Conservation (phyloP, 2,329 filamentous ascomycete species). For the Colletotrichum caudatum region DNA sequence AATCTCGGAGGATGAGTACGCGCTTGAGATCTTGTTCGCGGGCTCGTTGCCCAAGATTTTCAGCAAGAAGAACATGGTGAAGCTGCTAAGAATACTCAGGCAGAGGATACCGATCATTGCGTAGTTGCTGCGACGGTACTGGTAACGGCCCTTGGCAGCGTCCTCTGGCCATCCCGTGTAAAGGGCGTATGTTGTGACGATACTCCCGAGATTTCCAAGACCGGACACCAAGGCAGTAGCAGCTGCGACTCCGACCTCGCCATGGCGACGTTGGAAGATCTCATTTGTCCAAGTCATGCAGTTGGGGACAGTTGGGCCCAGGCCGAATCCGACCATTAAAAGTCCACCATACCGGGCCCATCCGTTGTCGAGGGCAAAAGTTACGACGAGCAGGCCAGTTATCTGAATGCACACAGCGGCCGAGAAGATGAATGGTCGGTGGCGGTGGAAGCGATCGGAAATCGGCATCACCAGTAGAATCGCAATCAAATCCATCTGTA, state of each 20-base stretch:
- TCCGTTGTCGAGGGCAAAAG: constrained; percentile 75
- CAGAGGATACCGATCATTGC: constrained; percentile 89
- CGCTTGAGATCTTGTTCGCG: constrained; percentile 58
- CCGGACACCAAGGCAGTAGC: constrained; percentile 88
- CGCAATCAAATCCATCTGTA: constrained; percentile 83
- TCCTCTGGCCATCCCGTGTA: constrained; percentile 90
- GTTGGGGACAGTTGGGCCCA: constrained; percentile 90
- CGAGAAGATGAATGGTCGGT: constrained; percentile 85
- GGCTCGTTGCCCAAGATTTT: constrained; percentile 67
- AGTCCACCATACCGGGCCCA: constrained; percentile 91
- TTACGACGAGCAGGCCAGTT: constrained; percentile 81
- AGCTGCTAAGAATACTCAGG: constrained; percentile 79
- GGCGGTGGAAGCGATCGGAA: constrained; percentile 86
- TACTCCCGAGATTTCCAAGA: constrained; percentile 86
- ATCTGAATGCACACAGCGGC: constrained; percentile 83
- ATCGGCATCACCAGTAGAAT: constrained; percentile 88
- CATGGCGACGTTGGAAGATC: constrained; percentile 89
- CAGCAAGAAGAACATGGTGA: constrained; percentile 76
- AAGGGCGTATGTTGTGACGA: constrained; percentile 88
- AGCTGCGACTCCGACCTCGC: constrained; percentile 90
- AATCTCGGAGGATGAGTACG: constrained; percentile 58
- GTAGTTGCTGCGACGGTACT: constrained; percentile 86
- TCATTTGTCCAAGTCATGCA: constrained; percentile 95
- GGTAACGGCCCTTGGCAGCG: constrained; percentile 72
- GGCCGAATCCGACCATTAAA: constrained; percentile 89